These are phyloP conservation scores for Dactylellina haptotyla DNA, from an alignment of 2,329 filamentous ascomycete genomes.

Conservation along the genomic window DNA sequence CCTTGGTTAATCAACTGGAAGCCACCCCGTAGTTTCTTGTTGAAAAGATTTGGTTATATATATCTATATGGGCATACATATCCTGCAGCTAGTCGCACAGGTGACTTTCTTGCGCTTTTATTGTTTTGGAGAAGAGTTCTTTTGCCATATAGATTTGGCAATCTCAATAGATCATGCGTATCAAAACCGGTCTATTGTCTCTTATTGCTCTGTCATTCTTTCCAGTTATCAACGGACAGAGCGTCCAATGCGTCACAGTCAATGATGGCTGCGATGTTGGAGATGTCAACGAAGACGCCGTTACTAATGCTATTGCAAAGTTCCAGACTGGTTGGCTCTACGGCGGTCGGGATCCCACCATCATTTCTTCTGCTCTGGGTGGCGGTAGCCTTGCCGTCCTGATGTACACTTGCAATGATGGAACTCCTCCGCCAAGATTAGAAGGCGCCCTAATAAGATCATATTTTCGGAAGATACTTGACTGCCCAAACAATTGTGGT, in stretches of 20 bases:
- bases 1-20: no score
- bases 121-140: neutral
- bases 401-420: conserved; percentile 17
- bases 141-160: neutral
- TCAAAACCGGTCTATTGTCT: conserved; percentile 9
- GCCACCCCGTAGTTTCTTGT: no score
- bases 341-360: conserved; percentile 24
- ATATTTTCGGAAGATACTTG: conserved; percentile 16
- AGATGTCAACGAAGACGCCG: neutral
- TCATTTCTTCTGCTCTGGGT: conserved; percentile 8
- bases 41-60: no score
- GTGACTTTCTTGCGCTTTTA: neutral
- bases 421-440: conserved; percentile 5
- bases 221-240: conserved; percentile 20
- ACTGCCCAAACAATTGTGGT: conserved; percentile 13
- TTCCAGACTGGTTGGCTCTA: conserved; percentile 30
- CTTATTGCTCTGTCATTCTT: conserved; percentile 4
- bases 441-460: conserved; percentile 22
- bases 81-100: no score
- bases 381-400: conserved; percentile 16
- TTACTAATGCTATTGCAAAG: conserved; percentile 9
- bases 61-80: no score
- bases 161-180: conserved; percentile 4
- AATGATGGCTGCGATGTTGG: conserved; percentile 24
- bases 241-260: conserved; percentile 29